A percentile compares a stretch with the other conserved stretches of the same genome.
phyloP scores from a whole-genome alignment of 495 filamentous ascomycete genomes.

The Aspergillus sclerotioniger region DNA sequence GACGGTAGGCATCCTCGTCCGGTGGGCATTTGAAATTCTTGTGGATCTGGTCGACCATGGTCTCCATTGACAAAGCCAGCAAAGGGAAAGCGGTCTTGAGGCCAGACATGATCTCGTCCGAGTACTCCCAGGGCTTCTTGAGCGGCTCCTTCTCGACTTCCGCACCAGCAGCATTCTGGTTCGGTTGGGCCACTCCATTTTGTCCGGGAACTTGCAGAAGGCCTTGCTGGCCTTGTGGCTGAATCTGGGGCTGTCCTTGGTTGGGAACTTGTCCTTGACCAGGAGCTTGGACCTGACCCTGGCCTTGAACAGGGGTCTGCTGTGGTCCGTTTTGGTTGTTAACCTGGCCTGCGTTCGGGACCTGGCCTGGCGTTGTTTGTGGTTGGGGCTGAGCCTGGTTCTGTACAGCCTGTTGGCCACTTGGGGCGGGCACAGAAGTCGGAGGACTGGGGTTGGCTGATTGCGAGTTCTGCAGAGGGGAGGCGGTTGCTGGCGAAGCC shows the following conservation, averaged over 20 bases:
- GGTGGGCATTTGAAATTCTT: slow-evolving; percentile 99
- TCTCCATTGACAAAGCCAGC: slow-evolving; percentile 96
- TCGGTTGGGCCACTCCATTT: slow-evolving; percentile 30
- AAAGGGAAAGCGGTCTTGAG: slow-evolving; percentile 96
- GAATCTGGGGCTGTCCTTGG: slow-evolving; percentile 25
- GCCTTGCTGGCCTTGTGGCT: slow-evolving; percentile 31
- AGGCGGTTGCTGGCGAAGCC: slow-evolving; percentile 49
- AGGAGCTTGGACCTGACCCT: slow-evolving; percentile 27
- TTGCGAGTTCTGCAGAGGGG: slow-evolving; percentile 44
- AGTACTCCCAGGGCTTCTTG: slow-evolving; percentile 92
- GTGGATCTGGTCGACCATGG: slow-evolving; percentile 97
- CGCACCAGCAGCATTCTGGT: slow-evolving; percentile 18
- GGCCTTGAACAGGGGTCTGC: slow-evolving; percentile 25
- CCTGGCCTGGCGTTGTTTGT: slow-evolving; percentile 28
- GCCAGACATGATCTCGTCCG: slow-evolving; percentile 89
- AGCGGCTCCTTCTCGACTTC: slow-evolving; percentile 43
- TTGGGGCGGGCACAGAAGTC: slow-evolving; percentile 22
- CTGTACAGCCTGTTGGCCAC: slow-evolving; percentile 32
- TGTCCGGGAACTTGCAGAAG: slow-evolving; percentile 46
- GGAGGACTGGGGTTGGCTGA: slow-evolving; percentile 28
- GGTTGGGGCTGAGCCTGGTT: slow-evolving; percentile 22
- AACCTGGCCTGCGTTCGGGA: slow-evolving; percentile 13
- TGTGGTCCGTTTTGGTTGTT: slow-evolving; percentile 24
- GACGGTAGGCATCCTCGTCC: slow-evolving; percentile 94
- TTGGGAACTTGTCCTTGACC: slow-evolving; percentile 26